These are phyloP conservation scores for Claviceps sp. DNA, from an alignment of 2,329 filamentous ascomycete genomes.

Conservation along the genomic window DNA sequence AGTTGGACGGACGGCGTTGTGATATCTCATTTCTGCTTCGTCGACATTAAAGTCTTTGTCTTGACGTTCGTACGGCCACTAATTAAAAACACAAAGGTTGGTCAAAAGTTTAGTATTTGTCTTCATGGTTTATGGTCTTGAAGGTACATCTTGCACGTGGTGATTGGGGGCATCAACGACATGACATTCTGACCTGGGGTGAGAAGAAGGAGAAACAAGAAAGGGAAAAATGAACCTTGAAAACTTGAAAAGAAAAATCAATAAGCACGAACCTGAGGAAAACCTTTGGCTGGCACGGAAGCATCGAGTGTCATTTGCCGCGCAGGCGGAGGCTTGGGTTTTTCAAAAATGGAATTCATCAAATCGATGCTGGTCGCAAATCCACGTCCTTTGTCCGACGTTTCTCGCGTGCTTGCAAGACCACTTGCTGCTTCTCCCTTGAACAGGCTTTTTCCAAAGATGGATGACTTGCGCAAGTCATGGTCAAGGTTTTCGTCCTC, in stretches of 20 bases:
- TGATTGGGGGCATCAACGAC: neutral
- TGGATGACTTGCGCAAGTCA: slow-evolving; percentile 29
- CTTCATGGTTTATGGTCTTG: slow-evolving; percentile 16
- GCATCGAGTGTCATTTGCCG: slow-evolving; percentile 40
- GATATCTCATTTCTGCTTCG: slow-evolving; percentile 52
- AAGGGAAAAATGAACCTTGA: no score
- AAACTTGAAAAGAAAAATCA: neutral
- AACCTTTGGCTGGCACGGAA: slow-evolving; percentile 46
- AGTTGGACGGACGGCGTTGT: slow-evolving; percentile 60
- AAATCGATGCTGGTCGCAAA: slow-evolving; percentile 86
- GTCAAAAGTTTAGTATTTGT: slow-evolving; percentile 20
- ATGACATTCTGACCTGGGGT: slow-evolving; percentile 12
- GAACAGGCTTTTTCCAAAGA: slow-evolving; percentile 21
- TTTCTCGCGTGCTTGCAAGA: slow-evolving; percentile 19
- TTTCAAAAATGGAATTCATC: slow-evolving; percentile 87
- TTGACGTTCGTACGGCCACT: slow-evolving; percentile 82
- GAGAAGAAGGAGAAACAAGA: neutral
- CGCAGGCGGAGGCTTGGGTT: slow-evolving; percentile 49
- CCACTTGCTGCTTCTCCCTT: slow-evolving; percentile 17
- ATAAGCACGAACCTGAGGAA: slow-evolving; percentile 72
- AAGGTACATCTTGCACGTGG: slow-evolving; percentile 1
- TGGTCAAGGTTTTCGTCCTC: slow-evolving; percentile 29
- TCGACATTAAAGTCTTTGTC: slow-evolving; percentile 55
- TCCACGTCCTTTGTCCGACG: slow-evolving; percentile 41
- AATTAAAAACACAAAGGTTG: slow-evolving; percentile 20